phyloP scores from a whole-genome alignment of 176 grass and related monocot genomes.

The Phoenix roebelenii region DNA sequence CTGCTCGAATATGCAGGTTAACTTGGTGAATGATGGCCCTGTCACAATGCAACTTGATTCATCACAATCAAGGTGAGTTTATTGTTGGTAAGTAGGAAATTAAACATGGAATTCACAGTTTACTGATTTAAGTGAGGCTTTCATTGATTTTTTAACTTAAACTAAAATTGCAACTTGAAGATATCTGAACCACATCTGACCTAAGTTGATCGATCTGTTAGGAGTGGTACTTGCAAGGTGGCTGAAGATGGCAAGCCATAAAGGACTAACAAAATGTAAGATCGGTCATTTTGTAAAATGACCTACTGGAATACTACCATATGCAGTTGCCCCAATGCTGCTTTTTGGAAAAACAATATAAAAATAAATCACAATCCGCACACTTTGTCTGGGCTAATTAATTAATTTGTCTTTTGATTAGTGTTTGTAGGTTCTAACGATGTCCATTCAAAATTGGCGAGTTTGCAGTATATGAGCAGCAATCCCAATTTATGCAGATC shows the following conservation, averaged over 20 bases:
- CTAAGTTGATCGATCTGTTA: neutral
- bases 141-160: neutral
- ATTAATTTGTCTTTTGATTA: no score
- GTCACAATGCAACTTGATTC: slow-evolving; percentile 96
- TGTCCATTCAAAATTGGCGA: no score
- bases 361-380: no score
- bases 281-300: no score
- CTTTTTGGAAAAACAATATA: no score
- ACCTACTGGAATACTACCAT: no score
- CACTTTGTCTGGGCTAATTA: no score
- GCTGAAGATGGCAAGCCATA: neutral
- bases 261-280: neutral
- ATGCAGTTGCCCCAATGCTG: no score
- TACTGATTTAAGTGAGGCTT: no score
- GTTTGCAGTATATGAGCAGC: no score
- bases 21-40: slow-evolving; percentile 86
- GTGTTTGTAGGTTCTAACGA: no score
- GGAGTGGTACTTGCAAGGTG: neutral
- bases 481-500: no score
- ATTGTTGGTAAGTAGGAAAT: neutral
- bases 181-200: neutral
- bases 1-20: slow-evolving; percentile 50
- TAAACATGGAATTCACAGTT: neutral
- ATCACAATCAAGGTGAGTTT: slow-evolving; percentile 15
- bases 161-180: neutral